phyloP scores from a whole-genome alignment of 2,329 filamentous ascomycete genomes.

The Metarhizium humberi region DNA sequence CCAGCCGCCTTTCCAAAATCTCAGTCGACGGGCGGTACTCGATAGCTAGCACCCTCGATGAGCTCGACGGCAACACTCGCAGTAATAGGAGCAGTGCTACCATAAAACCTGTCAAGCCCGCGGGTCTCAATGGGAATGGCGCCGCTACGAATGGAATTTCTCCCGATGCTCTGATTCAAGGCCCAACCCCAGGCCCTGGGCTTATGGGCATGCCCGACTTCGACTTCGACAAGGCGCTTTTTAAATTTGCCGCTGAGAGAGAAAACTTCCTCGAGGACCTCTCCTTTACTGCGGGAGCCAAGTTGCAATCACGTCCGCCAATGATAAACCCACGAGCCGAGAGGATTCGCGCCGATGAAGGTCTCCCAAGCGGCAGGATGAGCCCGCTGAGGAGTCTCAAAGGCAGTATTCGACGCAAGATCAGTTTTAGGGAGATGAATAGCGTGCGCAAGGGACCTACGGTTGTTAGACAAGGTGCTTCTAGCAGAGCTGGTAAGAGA shows the following conservation, averaged over 20 bases:
- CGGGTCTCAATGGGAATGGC: slow-evolving; percentile 14
- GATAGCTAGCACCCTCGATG: slow-evolving; percentile 46
- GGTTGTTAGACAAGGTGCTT: slow-evolving; percentile 59
- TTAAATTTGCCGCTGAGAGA: slow-evolving; percentile 92
- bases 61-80: slow-evolving; percentile 45
- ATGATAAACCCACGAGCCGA: slow-evolving; percentile 75
- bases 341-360: slow-evolving; percentile 70
- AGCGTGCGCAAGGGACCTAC: slow-evolving; percentile 83
- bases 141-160: slow-evolving; percentile 17
- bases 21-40: slow-evolving; percentile 41
- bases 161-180: slow-evolving; percentile 6
- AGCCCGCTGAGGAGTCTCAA: slow-evolving; percentile 52
- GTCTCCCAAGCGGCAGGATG: slow-evolving; percentile 37
- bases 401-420: slow-evolving; percentile 85
- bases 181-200: neutral
- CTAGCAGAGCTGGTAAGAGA: slow-evolving; percentile 32
- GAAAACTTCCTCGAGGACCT: slow-evolving; percentile 91
- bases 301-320: slow-evolving; percentile 57
- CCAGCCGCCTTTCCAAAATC: slow-evolving; percentile 47
- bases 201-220: slow-evolving; percentile 47
- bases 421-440: slow-evolving; percentile 92
- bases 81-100: slow-evolving; percentile 61
- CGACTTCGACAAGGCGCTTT: slow-evolving; percentile 86
- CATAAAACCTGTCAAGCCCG: slow-evolving; percentile 37
- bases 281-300: slow-evolving; percentile 76